These are phyloP conservation scores for Ascomycota sp. DNA, from an alignment of 2,329 filamentous ascomycete genomes.

Conservation along the genomic window DNA sequence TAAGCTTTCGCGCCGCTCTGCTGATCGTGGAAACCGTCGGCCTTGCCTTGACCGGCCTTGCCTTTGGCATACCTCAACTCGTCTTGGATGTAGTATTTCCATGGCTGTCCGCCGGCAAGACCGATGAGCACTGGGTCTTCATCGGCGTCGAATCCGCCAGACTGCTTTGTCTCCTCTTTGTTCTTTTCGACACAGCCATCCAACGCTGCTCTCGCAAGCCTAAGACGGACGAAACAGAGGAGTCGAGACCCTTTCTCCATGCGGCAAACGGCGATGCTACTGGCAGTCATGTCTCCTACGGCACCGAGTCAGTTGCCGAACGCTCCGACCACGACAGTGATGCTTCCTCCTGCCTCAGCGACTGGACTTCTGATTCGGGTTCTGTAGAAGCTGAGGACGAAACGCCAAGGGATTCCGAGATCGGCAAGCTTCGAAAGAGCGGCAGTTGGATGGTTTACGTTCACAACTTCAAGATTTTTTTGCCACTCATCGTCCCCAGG, in stretches of 20 bases:
- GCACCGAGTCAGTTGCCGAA: background rate
- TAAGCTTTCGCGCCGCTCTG: background rate
- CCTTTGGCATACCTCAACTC: slow-evolving; percentile 1
- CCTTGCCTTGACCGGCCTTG: background rate
- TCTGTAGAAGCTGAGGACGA: background rate
- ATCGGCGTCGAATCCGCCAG: background rate
- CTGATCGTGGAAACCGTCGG: slow-evolving; percentile 1
- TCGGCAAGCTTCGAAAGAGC: slow-evolving; percentile 3
- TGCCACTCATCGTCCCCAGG: slow-evolving; percentile 11
- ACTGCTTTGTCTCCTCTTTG: background rate
- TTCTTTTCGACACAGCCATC: background rate
- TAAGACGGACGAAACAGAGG: background rate
- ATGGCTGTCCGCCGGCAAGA: background rate
- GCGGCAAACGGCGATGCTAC: background rate
- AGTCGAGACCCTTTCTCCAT: background rate
- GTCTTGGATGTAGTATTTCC: background rate
- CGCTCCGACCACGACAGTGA: slow-evolving; percentile 1
- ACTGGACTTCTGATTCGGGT: slow-evolving; percentile 2
- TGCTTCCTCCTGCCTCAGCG: background rate
- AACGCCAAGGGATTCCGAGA: slow-evolving; percentile 3
- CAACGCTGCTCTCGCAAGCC: background rate
- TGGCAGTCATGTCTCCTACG: background rate
- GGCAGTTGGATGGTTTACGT: slow-evolving; percentile 11
- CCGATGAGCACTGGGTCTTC: background rate
- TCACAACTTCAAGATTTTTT: slow-evolving; percentile 10